Percentiles rank a stretch among this genome's conserved stretches.
These are phyloP conservation scores for Rhizopogon sp. DNA, from an alignment of 768 basidiomycete genomes.

Conservation along the genomic window DNA sequence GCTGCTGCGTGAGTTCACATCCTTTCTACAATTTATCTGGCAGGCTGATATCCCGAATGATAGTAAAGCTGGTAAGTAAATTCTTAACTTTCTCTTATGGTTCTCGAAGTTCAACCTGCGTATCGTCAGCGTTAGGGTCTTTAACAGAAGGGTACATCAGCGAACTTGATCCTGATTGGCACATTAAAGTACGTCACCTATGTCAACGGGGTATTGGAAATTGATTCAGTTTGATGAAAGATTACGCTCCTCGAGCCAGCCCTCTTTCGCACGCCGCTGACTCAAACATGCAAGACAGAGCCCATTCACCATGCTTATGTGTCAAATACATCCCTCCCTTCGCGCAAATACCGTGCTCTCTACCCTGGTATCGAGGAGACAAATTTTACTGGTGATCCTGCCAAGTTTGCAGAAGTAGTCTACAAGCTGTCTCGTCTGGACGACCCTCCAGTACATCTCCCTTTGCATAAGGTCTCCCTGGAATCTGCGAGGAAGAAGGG, in stretches of 20 bases:
- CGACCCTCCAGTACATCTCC: constrained; percentile 13
- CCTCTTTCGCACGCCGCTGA: constrained; percentile 18
- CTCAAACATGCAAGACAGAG: constrained; percentile 8
- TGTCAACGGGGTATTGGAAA: background rate
- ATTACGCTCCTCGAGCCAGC: constrained; percentile 18
- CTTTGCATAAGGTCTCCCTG: constrained; percentile 19
- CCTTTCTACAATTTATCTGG: background rate
- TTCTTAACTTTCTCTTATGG: background rate
- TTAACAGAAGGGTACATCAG: constrained; percentile 24
- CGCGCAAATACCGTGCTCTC: constrained; percentile 18
- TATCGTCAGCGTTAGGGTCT: constrained; percentile 25
- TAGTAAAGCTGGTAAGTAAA: constrained; percentile 16
- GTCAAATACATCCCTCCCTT: constrained; percentile 20
- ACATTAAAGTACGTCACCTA: constrained; percentile 25
- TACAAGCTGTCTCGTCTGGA: constrained; percentile 14
- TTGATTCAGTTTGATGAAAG: constrained; percentile 6
- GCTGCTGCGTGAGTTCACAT: constrained; percentile 21
- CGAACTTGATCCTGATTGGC: constrained; percentile 32
- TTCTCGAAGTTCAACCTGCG: background rate
- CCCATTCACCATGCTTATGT: constrained; percentile 13
- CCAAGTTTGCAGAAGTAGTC: constrained; percentile 16
- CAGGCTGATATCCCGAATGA: constrained; percentile 6
- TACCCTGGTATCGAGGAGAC: constrained; percentile 13
- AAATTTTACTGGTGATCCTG: constrained; percentile 18
- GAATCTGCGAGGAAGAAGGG: constrained; percentile 17